Conservation (phyloP, 805 yeast species). For the Priceomyces medius region DNA sequence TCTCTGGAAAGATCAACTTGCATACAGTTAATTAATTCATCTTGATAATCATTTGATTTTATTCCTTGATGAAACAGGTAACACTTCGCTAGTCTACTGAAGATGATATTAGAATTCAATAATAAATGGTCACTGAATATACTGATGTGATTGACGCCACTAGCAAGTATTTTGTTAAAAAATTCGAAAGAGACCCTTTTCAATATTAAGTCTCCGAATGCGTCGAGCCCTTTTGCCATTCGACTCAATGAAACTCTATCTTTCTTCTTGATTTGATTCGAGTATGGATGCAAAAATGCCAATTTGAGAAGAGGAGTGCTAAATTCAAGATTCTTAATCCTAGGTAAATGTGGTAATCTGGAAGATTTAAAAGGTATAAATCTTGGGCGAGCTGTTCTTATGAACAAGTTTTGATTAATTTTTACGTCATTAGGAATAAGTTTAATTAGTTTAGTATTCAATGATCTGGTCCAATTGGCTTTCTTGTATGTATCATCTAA, state of each 20-base stretch:
- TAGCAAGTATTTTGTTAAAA: slow-evolving; percentile 3
- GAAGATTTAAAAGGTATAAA: slow-evolving; percentile 6
- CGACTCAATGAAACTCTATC: background rate
- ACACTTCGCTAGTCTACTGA: slow-evolving; percentile 10
- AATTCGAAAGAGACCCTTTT: slow-evolving; percentile 8
- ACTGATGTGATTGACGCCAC: slow-evolving; percentile 6
- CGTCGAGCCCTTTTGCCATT: slow-evolving; percentile 8
- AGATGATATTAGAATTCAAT: slow-evolving; percentile 8
- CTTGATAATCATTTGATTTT: slow-evolving; percentile 1
- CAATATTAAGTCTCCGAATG: slow-evolving; percentile 9
- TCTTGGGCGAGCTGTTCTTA: slow-evolving; percentile 5
- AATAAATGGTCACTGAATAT: slow-evolving; percentile 8
- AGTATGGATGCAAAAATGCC: slow-evolving; percentile 6
- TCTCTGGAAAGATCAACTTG: background rate
- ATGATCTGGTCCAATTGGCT: background rate
- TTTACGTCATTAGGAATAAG: slow-evolving; percentile 4
- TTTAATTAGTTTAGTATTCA: slow-evolving; percentile 2
- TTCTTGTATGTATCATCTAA: background rate
- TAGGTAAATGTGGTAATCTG: slow-evolving; percentile 7
- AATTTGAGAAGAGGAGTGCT: slow-evolving; percentile 1
- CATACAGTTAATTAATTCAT: slow-evolving; percentile 3
- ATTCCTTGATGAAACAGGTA: slow-evolving; percentile 9
- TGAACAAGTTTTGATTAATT: slow-evolving; percentile 4
- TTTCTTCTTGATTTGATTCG: background rate
- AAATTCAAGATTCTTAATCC: background rate